Evolutionary conservation across 768 basidiomycete genomes (phyloP).

Genomic region (Mycena galericulata): DNA sequence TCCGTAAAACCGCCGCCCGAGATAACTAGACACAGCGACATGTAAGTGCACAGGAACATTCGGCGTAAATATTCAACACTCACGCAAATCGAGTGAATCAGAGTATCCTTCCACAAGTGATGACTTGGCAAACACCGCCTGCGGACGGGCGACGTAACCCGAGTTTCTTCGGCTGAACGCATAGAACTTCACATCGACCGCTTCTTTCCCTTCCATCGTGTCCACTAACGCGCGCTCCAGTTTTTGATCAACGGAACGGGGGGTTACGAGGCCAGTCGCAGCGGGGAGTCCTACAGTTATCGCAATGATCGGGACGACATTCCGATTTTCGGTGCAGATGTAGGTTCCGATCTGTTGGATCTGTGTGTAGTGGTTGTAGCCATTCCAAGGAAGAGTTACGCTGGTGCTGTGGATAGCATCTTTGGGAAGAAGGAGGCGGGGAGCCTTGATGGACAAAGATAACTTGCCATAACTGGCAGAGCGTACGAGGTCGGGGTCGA

Average conservation of each 20-base stretch:
- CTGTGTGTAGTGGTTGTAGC: background rate
- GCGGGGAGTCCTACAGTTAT: slow-evolving; percentile 11
- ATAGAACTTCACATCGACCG: slow-evolving; percentile 26
- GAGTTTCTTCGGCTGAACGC: background rate
- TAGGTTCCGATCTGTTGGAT: background rate
- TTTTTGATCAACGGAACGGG: background rate
- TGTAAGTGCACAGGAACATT: background rate
- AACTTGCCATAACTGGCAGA: slow-evolving; percentile 6
- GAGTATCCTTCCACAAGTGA: slow-evolving; percentile 16
- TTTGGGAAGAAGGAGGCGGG: background rate
- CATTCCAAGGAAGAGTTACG: background rate
- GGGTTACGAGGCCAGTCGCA: background rate
- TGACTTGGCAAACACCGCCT: slow-evolving; percentile 1
- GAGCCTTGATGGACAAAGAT: slow-evolving; percentile 4
- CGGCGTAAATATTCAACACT: background rate
- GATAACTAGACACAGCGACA: background rate
- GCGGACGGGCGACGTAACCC: slow-evolving; percentile 11
- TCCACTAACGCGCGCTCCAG: slow-evolving; percentile 2
- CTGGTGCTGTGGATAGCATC: background rate
- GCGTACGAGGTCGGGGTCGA: slow-evolving; percentile 18
- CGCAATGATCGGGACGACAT: background rate
- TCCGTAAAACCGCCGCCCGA: slow-evolving; percentile 4
- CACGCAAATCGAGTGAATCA: slow-evolving; percentile 14
- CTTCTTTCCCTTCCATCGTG: slow-evolving; percentile 5
- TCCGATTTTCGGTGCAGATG: background rate